Evolutionary conservation across 2,329 filamentous ascomycete species (phyloP).

Genomic region (Pestalotiopsis sp.): DNA sequence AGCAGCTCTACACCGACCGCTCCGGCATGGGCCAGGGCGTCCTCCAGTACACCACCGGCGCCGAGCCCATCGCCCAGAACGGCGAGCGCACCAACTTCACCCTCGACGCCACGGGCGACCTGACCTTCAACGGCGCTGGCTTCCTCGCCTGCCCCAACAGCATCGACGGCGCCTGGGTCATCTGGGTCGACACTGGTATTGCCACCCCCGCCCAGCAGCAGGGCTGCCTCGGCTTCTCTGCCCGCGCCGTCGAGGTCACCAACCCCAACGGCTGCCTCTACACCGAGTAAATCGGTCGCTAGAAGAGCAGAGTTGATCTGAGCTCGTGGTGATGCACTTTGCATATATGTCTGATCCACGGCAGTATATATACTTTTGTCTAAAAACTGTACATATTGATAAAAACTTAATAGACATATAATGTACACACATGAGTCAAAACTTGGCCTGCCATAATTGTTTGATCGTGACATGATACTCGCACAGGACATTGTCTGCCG

Average conservation of each 20-base stretch:
- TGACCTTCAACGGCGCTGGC: slow-evolving; percentile 43
- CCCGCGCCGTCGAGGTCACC: slow-evolving; percentile 27
- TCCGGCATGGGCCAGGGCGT: slow-evolving; percentile 60
- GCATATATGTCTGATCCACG: not conserved
- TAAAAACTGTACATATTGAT: not conserved
- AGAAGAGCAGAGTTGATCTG: not conserved
- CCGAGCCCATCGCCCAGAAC: slow-evolving; percentile 36
- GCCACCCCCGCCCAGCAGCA: slow-evolving; percentile 35
- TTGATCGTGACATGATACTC: not conserved
- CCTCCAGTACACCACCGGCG: slow-evolving; percentile 52
- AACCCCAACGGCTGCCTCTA: slow-evolving; percentile 39
- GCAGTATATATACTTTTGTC: not conserved
- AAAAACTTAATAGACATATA: not conserved
- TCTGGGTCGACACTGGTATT: slow-evolving; percentile 34
- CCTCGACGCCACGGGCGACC: slow-evolving; percentile 40
- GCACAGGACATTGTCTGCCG: too few relatives aligned
- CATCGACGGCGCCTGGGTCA: slow-evolving; percentile 40
- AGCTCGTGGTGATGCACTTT: not conserved
- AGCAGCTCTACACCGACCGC: slow-evolving; percentile 54
- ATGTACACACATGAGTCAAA: not conserved
- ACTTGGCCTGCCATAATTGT: not conserved
- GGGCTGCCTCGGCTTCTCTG: slow-evolving; percentile 36
- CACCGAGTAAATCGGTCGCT: slow-evolving; percentile 10
- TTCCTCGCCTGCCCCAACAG: slow-evolving; percentile 55
- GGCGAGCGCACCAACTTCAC: slow-evolving; percentile 48